Evolutionary conservation across 1,139 yeast species (phyloP).

Genomic region (Suhomyces atakaporum): DNA sequence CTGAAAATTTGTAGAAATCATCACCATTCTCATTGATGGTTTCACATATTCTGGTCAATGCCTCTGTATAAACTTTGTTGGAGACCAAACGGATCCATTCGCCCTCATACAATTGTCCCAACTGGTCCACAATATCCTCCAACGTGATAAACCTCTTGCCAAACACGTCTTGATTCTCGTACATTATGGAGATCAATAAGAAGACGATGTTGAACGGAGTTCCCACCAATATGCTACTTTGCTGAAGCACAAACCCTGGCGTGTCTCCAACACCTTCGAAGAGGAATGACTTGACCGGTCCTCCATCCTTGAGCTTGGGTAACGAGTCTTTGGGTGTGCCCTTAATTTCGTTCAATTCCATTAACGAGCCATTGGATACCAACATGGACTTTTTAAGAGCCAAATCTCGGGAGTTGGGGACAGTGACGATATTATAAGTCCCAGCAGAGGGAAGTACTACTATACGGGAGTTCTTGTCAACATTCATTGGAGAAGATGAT

Average conservation of each 20-base stretch:
- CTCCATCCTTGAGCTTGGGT: conserved; percentile 25
- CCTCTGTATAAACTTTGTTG: conserved; percentile 19
- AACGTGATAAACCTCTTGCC: conserved; percentile 40
- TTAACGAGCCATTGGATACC: conserved; percentile 21
- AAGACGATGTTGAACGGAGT: conserved; percentile 47
- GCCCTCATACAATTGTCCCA: conserved; percentile 23
- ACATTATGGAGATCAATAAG: conserved; percentile 42
- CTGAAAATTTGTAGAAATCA: conserved; percentile 46
- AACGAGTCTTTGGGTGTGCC: conserved; percentile 23
- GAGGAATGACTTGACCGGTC: conserved; percentile 39
- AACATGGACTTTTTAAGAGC: conserved; percentile 23
- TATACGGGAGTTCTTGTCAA: conserved; percentile 20
- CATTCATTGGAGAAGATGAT: conserved; percentile 12
- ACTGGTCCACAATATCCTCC: conserved; percentile 52
- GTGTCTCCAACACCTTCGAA: conserved; percentile 25
- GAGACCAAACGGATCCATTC: conserved; percentile 31
- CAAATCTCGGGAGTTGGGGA: conserved; percentile 28
- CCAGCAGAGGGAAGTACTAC: conserved; percentile 23
- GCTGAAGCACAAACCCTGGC: conserved; percentile 33
- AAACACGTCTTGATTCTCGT: conserved; percentile 25
- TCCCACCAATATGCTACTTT: conserved; percentile 43
- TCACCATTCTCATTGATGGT: conserved; percentile 50
- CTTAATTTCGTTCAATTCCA: conserved; percentile 36
- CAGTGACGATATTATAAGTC: conserved; percentile 20
- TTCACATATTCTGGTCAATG: conserved; percentile 45